A percentile compares a stretch with the other conserved stretches of the same genome.
Evolutionary conservation across 179 eudicot species (phyloP).

Genomic region (Patellifolia procumbens): DNA sequence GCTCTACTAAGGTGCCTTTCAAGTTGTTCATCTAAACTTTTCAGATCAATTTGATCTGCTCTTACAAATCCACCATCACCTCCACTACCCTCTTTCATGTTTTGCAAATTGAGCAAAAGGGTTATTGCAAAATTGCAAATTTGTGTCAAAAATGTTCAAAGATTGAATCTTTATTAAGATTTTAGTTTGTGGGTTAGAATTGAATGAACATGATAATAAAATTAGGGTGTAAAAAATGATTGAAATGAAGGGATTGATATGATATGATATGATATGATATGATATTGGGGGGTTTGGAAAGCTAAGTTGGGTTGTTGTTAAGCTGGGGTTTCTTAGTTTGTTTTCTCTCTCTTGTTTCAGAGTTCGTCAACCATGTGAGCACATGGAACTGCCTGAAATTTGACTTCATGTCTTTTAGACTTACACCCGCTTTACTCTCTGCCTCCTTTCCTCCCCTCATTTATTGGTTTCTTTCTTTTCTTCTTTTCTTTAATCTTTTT

Average conservation of each 20-base stretch:
- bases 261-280: slow-evolving; percentile 1
- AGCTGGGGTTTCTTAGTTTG: too few relatives aligned
- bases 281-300: not conserved
- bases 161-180: not conserved
- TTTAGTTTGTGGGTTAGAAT: slow-evolving; percentile 4
- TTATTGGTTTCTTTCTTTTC: slow-evolving; percentile 20
- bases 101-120: not conserved
- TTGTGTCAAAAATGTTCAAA: not conserved
- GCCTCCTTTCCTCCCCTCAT: slow-evolving; percentile 30
- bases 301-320: slow-evolving; percentile 1
- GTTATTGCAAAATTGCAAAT: not conserved
- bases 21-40: slow-evolving; percentile 85
- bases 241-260: not conserved
- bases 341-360: not conserved
- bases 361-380: slow-evolving; percentile 37
- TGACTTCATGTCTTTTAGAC: slow-evolving; percentile 40
- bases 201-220: too few relatives aligned
- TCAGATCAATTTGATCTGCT: slow-evolving; percentile 95
- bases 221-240: too few relatives aligned
- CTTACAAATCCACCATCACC: slow-evolving; percentile 81
- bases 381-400: slow-evolving; percentile 43
- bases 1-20: slow-evolving; percentile 76
- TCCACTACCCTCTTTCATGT: slow-evolving; percentile 58
- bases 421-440: slow-evolving; percentile 24
- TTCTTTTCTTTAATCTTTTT: too few relatives aligned